A percentile compares a stretch with the other conserved stretches of the same genome.
Evolutionary conservation across 192 early-diverging fungal genomes (phyloP).

Genomic region (Umbelopsis sp.): DNA sequence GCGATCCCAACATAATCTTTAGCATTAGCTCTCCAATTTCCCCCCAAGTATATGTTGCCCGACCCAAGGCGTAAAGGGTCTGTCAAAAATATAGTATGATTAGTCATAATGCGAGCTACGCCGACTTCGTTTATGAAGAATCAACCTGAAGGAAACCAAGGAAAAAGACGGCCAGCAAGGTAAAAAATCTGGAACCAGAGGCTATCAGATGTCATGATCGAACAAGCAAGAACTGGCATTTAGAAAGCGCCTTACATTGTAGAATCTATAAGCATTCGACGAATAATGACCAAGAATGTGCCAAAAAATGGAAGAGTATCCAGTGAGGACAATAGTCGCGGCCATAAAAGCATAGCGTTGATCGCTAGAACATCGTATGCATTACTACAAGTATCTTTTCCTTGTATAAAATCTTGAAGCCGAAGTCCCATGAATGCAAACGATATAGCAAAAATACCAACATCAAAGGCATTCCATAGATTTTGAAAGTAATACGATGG

Average conservation of each 20-base stretch:
- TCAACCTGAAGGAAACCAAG: slow-evolving; percentile 43
- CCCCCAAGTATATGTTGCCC: slow-evolving; percentile 16
- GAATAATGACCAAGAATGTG: slow-evolving; percentile 44
- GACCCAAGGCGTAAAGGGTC: background rate
- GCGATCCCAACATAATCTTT: slow-evolving; percentile 42
- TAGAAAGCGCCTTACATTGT: slow-evolving; percentile 21
- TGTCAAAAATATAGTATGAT: background rate
- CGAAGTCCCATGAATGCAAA: slow-evolving; percentile 40
- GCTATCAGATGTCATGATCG: too few relatives aligned
- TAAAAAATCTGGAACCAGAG: slow-evolving; percentile 34
- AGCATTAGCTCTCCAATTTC: slow-evolving; percentile 45
- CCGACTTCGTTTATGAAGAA: background rate
- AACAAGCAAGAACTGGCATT: background rate
- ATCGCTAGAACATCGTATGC: slow-evolving; percentile 8
- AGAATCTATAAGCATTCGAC: slow-evolving; percentile 45
- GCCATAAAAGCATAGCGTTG: slow-evolving; percentile 42
- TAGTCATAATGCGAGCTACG: background rate
- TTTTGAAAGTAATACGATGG: slow-evolving; percentile 46
- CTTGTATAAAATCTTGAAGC: slow-evolving; percentile 1
- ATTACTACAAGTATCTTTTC: background rate
- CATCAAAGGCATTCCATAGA: slow-evolving; percentile 46
- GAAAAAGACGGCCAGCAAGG: slow-evolving; percentile 41
- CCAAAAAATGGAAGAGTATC: slow-evolving; percentile 47
- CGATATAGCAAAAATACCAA: slow-evolving; percentile 35
- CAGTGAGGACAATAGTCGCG: slow-evolving; percentile 41